Base-by-base conservation (phyloP, 2,329 filamentous ascomycete species). In the Didymella exigua region DNA sequence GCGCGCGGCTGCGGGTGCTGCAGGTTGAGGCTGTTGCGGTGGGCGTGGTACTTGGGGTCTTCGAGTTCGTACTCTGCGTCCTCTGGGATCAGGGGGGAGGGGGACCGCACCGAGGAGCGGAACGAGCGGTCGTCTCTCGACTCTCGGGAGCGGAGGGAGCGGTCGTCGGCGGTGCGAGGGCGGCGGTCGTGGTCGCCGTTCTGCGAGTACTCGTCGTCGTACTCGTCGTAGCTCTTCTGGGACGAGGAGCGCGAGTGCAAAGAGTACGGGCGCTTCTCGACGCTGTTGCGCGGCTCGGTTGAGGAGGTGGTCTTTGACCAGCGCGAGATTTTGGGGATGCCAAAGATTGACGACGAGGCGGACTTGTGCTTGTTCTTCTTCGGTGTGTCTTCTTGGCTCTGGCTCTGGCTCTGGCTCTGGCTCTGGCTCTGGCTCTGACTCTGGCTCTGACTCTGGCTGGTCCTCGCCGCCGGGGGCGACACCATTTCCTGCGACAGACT, bases 291-390 rank as follows among this genome's bases (percentile, higher is more conserved):
- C 38, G 90, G 88, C 37, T 92, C 86, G 57, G 91, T 96, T 0
- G 92, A 96, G 4, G 93, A 85, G 0, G 95, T 99, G 2, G 93
- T 98, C 77, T 96, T 95, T 0, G 93, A 98, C 95, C 95, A 99
- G 37, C 95, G 86, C 5, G 95, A 98, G 59, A 96, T 93, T 79
- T 96, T 97, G 21, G 93, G 92, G 58, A 78, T 76, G 43, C 76
- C 77, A 51, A 96, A 89, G 81, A 87, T 81, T 0, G 90, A 91
- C 0, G 91, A 95, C 54, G 87, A 86, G 70, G 85, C 89, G 1
- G 91, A 93, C 74, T 96, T 96, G 78, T 96, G 90, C 78, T 96
- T 97, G 74, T 89, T 90, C 61, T 81, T 75, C 61, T 81, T 75
- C 10, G 91, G 90, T 0, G 91, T 96, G 58, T 92, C 90, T 59